Base-by-base conservation (phyloP, 2,329 filamentous ascomycete genomes). In the Dothistroma pini region DNA sequence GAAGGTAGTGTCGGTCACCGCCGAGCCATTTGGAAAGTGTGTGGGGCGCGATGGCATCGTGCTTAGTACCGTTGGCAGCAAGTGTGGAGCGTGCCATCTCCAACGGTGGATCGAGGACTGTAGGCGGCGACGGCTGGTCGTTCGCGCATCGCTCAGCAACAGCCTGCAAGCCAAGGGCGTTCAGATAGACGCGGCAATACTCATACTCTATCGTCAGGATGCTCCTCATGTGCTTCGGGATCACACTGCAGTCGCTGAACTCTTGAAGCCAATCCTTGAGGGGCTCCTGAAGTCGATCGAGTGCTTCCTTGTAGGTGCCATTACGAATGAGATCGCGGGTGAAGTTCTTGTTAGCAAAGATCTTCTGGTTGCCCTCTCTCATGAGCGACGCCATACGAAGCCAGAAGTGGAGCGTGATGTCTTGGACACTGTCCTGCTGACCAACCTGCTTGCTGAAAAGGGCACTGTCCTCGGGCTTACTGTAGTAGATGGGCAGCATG, bases 161-260 rank as follows among this genome's bases (percentile, higher is more conserved):
- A 22, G 95, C 95, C 77, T 99, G 95, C 1, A 99, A 80, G 1
- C 93, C 93, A 1, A 99, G 81, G 0, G 93, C 96, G 75, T 97
- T 97, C 78, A 97, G 85, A 72, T 97, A 97, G 55, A 97, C 89
- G 70, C 93, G 86, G 29, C 93, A 91, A 73, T 97, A 97, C 71
- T 97, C 91, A 71, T 95, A 97, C 78, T 99, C 95, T 66, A 97
- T 97, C 8, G 86, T 89, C 32, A 99, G 81, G 61, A 97, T 93
- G 72, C 92, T 86, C 51, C 83, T 80, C 77, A 88, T 85, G 59
- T 84, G 78, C 16, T 80, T 78, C 0, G 82, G 79, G 32, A 87
- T 84, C 81, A 66, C 59, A 31, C 29, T 48, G 6, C 44, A 89
- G n/a, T 85, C 83, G 68, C 96, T 89, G 71, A 97, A 93, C 63